Percentiles rank a stretch among this genome's conserved stretches.
Evolutionary conservation across 495 filamentous ascomycete species (phyloP).

Genomic region (Hypomontagnella submonticulosa): DNA sequence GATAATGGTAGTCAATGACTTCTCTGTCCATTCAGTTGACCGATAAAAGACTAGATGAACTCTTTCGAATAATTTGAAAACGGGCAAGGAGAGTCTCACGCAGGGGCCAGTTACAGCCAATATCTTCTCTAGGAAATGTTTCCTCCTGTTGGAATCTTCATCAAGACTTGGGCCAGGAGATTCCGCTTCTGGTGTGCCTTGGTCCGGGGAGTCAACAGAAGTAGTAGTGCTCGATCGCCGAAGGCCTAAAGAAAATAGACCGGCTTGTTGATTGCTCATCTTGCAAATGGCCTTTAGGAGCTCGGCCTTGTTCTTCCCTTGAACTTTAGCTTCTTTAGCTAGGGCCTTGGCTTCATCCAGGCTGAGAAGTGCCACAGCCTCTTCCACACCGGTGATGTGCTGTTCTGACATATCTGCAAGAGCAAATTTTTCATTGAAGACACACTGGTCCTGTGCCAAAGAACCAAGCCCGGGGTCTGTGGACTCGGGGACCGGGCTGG

Average conservation of each 20-base stretch:
- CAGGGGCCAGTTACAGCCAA: slow-evolving; percentile 82
- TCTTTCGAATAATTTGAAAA: slow-evolving; percentile 88
- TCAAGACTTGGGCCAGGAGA: slow-evolving; percentile 25
- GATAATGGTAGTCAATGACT: slow-evolving; percentile 94
- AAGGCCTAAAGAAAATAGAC: slow-evolving; percentile 71
- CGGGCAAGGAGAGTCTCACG: slow-evolving; percentile 77
- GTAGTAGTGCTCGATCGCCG: slow-evolving; percentile 63
- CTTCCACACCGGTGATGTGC: slow-evolving; percentile 81
- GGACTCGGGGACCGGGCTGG: neutral
- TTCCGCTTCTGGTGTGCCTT: slow-evolving; percentile 28
- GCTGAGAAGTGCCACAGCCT: slow-evolving; percentile 81
- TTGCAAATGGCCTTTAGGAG: slow-evolving; percentile 75
- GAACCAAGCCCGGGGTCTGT: neutral
- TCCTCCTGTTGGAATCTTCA: slow-evolving; percentile 54
- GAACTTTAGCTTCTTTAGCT: slow-evolving; percentile 86
- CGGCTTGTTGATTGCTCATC: slow-evolving; percentile 76
- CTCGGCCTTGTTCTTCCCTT: slow-evolving; percentile 90
- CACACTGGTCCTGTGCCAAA: slow-evolving; percentile 52
- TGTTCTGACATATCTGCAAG: slow-evolving; percentile 84
- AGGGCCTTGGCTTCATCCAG: slow-evolving; percentile 88
- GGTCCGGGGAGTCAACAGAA: slow-evolving; percentile 46
- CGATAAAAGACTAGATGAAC: slow-evolving; percentile 96
- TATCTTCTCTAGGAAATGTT: slow-evolving; percentile 72
- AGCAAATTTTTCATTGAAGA: slow-evolving; percentile 65
- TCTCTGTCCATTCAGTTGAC: slow-evolving; percentile 97